Evolutionary conservation across 805 yeast genomes (phyloP).

Genomic region (Metschnikowia vanudenii): DNA sequence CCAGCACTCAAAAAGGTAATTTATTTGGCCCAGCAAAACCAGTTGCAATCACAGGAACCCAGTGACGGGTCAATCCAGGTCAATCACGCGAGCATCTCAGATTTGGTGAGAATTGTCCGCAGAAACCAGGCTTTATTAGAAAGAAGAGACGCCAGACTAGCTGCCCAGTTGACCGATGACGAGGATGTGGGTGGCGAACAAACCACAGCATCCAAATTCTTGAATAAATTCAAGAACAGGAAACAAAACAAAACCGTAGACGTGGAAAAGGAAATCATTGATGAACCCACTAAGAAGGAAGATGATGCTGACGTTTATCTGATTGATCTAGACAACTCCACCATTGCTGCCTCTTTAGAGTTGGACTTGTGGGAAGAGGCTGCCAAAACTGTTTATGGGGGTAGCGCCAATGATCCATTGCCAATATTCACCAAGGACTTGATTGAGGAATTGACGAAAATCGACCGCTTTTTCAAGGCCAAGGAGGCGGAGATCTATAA

Average conservation of each 20-base stretch:
- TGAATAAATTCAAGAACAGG: constrained; percentile 20
- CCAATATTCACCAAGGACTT: constrained; percentile 48
- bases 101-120: constrained; percentile 23
- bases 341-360: constrained; percentile 18
- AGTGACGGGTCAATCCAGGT: constrained; percentile 25
- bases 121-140: constrained; percentile 11
- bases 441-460: constrained; percentile 47
- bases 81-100: constrained; percentile 28
- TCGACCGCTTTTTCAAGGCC: constrained; percentile 49
- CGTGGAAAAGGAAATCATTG: constrained; percentile 5
- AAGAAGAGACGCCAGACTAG: constrained; percentile 4
- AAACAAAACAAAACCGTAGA: constrained; percentile 8
- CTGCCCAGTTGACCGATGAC: constrained; percentile 8
- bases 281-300: constrained; percentile 3
- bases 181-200: constrained; percentile 12
- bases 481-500: constrained; percentile 47
- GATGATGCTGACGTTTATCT: constrained; percentile 12
- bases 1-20: constrained; percentile 54
- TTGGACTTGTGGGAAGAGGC: constrained; percentile 15
- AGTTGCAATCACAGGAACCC: constrained; percentile 25
- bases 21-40: constrained; percentile 50
- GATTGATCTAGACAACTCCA: constrained; percentile 22
- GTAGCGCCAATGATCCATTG: constrained; percentile 26
- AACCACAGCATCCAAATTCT: constrained; percentile 19
- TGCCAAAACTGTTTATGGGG: constrained; percentile 9